These are phyloP conservation scores for Acanthamoeba rhysodes DNA, from an alignment of 208 protist species.

Conservation along the genomic window DNA sequence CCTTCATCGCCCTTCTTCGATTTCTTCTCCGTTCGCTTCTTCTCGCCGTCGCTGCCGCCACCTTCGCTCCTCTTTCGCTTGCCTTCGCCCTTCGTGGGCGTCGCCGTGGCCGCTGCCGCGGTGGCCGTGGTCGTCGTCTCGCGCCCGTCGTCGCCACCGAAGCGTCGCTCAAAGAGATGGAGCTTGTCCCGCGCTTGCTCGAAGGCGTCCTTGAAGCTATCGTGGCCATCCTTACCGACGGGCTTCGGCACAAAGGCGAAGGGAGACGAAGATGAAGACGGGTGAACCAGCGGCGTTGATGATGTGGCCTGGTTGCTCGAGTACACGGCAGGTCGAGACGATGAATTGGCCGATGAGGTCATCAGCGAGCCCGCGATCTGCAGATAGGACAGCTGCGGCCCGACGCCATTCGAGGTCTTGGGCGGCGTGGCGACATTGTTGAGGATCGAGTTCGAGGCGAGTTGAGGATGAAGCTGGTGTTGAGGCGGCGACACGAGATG, in stretches of 20 bases:
- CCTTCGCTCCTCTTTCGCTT: not conserved
- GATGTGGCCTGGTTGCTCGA: not conserved
- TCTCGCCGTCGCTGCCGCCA: not conserved
- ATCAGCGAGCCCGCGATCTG: slow-evolving; percentile 5
- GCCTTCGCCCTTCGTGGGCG: not conserved
- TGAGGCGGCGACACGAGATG: not conserved
- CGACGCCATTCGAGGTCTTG: not conserved
- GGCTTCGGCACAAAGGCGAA: slow-evolving; percentile 1
- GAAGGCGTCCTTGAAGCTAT: not conserved
- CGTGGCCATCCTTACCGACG: not conserved
- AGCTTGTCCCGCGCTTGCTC: not conserved
- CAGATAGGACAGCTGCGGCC: not conserved
- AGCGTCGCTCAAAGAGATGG: slow-evolving; percentile 13
- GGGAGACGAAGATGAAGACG: not conserved
- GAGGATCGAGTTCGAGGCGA: not conserved
- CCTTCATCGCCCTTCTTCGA: not conserved
- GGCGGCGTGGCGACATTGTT: not conserved
- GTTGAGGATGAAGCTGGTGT: not conserved
- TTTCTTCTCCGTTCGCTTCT: not conserved
- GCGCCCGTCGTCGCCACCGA: not conserved
- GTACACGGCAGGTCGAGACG: not conserved
- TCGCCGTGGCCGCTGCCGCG: not conserved
- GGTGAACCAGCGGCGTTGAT: not conserved
- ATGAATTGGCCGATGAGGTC: slow-evolving; percentile 15
- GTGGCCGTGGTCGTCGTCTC: not conserved